Base-by-base conservation (phyloP, 2,329 filamentous ascomycete species). In the Cryphonectria parasitica region DNA sequence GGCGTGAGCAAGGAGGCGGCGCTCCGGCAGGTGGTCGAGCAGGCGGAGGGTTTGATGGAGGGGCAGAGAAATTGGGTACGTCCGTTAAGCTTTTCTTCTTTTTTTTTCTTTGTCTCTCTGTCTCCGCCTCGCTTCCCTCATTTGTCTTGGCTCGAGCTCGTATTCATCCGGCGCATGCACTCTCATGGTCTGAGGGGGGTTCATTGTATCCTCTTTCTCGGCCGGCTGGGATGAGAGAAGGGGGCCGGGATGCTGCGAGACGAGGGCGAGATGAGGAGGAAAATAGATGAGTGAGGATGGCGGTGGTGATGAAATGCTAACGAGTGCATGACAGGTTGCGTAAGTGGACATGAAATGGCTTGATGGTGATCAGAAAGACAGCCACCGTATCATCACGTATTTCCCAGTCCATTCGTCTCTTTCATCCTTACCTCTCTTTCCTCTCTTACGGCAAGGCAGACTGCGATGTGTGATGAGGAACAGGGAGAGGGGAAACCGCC, bases 61-160 rank as follows among this genome's bases (percentile, higher is more conserved):
- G 92, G 86, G 8, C 92, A 95, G 78, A 86, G 90, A 66, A 95
- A 95, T 77, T 95, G 93, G 93, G 92, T 95, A 81, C 75, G 86
- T 72, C 34, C 6, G 34, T 34, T 34, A 6, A 34, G 6, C 3
- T 63, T 86, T 71, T 17, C 3, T 0, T 19, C 22, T 17, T 13
- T 36, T 36, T n/a, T 19, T 49, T 22, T 7, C 13, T 22, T 36
- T n/a, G n/a, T n/a, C n/a, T n/a, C n/a, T n/a, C n/a, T n/a, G n/a
- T n/a, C 36, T 31, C 15, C n/a, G 1, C 8, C 36, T 25, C 19
- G n/a, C 25, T 54, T 5, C 3, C 10, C 34, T 36, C 34, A 36
- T 7, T 3, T 36, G 1, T 36, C 34, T 36, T 5, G 25, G 45
- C n/a, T n/a, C 25, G 25, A 11, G 1, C 19, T 4, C 1, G 56